Evolutionary conservation across 352 stramenopile species (phyloP).

Genomic region (Globisporangium rhizosaccharum): DNA sequence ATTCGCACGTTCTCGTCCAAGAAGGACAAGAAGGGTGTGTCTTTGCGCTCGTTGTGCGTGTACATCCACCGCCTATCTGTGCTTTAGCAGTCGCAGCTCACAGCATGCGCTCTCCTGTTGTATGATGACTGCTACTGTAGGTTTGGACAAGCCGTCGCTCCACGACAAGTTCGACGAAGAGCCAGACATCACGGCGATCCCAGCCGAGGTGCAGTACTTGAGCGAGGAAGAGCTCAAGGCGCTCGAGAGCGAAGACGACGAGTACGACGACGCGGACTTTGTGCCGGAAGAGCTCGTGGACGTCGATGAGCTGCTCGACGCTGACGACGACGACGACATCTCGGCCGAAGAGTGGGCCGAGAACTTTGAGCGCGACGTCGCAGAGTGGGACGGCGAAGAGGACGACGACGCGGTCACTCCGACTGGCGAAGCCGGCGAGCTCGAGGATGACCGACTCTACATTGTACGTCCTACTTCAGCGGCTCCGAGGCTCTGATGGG

Average conservation of each 20-base stretch:
- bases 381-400: slow-evolving; percentile 37
- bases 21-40: slow-evolving; percentile 49
- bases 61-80: neutral
- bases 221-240: slow-evolving; percentile 35
- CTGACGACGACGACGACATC: slow-evolving; percentile 37
- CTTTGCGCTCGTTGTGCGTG: neutral
- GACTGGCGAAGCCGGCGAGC: slow-evolving; percentile 4
- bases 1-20: slow-evolving; percentile 39
- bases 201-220: slow-evolving; percentile 60
- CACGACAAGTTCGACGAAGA: slow-evolving; percentile 55
- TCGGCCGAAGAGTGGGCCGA: slow-evolving; percentile 51
- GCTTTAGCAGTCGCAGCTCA: neutral
- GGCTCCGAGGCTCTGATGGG: no score
- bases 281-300: slow-evolving; percentile 26
- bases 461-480: slow-evolving; percentile 27
- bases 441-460: slow-evolving; percentile 68
- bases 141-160: slow-evolving; percentile 46
- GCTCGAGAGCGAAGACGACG: slow-evolving; percentile 11
- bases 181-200: slow-evolving; percentile 35
- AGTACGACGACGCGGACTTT: slow-evolving; percentile 26
- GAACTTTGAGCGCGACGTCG: slow-evolving; percentile 64
- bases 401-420: slow-evolving; percentile 13
- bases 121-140: neutral
- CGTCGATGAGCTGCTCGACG: slow-evolving; percentile 21
- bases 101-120: neutral